Base-by-base conservation (phyloP, 768 basidiomycete genomes). In the Mycena rosella region DNA sequence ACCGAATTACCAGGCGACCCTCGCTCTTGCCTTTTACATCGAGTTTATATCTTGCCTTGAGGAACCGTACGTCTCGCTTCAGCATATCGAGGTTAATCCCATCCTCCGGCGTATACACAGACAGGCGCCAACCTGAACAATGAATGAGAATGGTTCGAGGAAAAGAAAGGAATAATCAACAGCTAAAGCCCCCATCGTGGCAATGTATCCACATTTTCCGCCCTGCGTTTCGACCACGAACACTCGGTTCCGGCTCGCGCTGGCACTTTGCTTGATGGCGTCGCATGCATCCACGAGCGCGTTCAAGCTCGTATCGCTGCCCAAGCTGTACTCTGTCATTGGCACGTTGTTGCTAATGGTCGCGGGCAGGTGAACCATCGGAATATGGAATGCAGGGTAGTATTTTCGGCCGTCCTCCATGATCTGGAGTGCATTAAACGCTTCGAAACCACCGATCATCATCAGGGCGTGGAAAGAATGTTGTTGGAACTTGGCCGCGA, bases 211-310 rank as follows among this genome's bases (percentile, higher is more conserved):
- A 76, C 95, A 98, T 76, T 93, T 91, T 11, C 97, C 98, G 54
- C 98, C 98, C 78, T 99, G 98, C 0, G 96, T 98, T 81, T 99
- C 97, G 20, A 99, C 95, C 1, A 99, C 93, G 76, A 99, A 99
- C 65, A 98, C 98, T 47, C 98, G 85, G 78, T 99, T 96, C 69
- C 98, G 80, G 75, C 96, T 98, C 6, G 98, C 97, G 61, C 94
- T 94, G 13, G 98, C 98, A 75, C 95, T 96, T 85, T 99, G 98
- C 82, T 96, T 98, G 82, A 99, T 98, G 45, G 96, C 91, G 80
- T 99, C 98, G 76, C 97, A 99, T 8, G 98, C 98, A 67, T 96
- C 95, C 59, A 99, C 96, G 32, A 99, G 85, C 3, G 96, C 96
- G 78, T 99, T 99, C 85, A 99, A 83, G 78, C 93, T 94, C n/a